Percentiles rank a stretch among this genome's conserved stretches.
These are phyloP conservation scores for Chlamydomonas sp. DNA, from an alignment of 139 green algal genomes.

Conservation along the genomic window DNA sequence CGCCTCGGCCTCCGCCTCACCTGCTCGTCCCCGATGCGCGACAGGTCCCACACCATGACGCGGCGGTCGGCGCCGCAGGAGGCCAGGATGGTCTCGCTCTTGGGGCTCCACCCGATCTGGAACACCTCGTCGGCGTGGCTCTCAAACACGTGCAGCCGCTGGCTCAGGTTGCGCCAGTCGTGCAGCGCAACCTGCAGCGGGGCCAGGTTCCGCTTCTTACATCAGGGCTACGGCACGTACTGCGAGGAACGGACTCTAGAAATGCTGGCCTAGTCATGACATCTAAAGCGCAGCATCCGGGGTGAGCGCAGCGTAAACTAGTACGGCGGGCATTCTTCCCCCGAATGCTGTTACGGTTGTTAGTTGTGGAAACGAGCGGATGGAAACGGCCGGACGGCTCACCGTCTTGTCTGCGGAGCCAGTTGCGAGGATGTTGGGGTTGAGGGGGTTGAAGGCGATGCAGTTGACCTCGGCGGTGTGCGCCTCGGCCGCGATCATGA, in stretches of 20 bases:
- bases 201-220: no score
- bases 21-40: constrained; percentile 95
- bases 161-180: constrained; percentile 93
- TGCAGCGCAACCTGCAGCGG: constrained; percentile 82
- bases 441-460: constrained; percentile 98
- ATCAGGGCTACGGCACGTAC: no score
- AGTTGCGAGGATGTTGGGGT: constrained; percentile 96
- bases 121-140: constrained; percentile 98
- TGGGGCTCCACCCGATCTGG: constrained; percentile 95
- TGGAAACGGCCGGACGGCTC: background rate
- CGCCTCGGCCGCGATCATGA: constrained; percentile 72
- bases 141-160: constrained; percentile 93
- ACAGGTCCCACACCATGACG: constrained; percentile 98
- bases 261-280: no score
- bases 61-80: constrained; percentile 95
- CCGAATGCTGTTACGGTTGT: no score
- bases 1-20: constrained; percentile 31
- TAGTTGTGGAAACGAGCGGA: no score
- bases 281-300: no score
- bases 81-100: constrained; percentile 95
- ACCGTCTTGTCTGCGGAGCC: constrained; percentile 96
- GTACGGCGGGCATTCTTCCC: no score
- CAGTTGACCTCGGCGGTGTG: constrained; percentile 98
- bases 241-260: no score
- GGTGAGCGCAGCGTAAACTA: no score